A percentile compares a stretch with the other conserved stretches of the same genome.
Evolutionary conservation across 805 yeast genomes (phyloP).

Genomic region (Brettanomyces custersianus): DNA sequence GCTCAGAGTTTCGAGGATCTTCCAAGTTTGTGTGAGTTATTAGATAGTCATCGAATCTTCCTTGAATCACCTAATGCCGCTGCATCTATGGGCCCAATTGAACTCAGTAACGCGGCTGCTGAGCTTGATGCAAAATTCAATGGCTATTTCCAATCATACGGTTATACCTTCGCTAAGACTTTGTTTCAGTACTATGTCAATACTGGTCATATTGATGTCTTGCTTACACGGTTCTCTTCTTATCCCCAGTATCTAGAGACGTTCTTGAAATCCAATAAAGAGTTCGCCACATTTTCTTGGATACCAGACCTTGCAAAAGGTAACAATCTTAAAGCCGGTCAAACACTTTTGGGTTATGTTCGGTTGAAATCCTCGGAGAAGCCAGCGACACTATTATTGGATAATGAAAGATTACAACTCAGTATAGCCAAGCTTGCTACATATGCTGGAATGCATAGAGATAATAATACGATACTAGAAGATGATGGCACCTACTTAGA

Average conservation of each 20-base stretch:
- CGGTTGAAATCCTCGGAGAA: no score
- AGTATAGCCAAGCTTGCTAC: conserved; percentile 67
- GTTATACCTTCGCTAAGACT: conserved; percentile 58
- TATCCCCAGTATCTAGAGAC: conserved; percentile 38
- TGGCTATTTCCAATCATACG: conserved; percentile 50
- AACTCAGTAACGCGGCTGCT: conserved; percentile 12
- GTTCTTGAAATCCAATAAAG: conserved; percentile 39
- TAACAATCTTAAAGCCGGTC: conserved; percentile 42
- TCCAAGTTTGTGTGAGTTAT: conserved; percentile 47
- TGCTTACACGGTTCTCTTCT: conserved; percentile 50
- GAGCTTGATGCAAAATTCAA: conserved; percentile 26
- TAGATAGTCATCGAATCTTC: conserved; percentile 34
- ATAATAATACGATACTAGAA: no score
- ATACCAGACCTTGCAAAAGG: conserved; percentile 49
- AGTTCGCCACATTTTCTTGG: conserved; percentile 59
- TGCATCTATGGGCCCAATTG: conserved; percentile 16
- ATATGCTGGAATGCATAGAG: conserved; percentile 28
- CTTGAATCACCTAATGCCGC: conserved; percentile 17
- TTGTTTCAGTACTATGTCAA: conserved; percentile 52
- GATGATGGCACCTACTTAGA: conserved; percentile 26
- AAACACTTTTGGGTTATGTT: conserved; percentile 34
- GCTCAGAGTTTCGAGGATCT: conserved; percentile 63
- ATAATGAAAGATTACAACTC: conserved; percentile 45
- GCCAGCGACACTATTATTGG: conserved; percentile 32
- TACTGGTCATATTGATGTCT: conserved; percentile 39